Evolutionary conservation across 305 asterid genomes (phyloP), one percentile per base, ranked within the genome.

Genomic region (Ajuga reptans): DNA sequence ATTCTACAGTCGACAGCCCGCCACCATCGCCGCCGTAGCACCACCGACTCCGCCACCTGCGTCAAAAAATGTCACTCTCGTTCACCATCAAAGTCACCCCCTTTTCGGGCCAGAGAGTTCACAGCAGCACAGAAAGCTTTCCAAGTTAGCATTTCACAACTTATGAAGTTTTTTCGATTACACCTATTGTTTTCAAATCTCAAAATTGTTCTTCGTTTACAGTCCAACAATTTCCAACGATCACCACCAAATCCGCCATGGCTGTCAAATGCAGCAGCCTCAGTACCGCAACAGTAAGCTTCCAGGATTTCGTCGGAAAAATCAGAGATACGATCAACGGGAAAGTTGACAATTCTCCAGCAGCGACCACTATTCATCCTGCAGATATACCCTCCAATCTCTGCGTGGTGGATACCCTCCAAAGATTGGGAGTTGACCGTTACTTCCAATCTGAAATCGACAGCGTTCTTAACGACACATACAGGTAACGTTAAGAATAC

Each of bases 341-440:
- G 3, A 37, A 41, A 29, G n/a, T 0, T 3, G 37, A 57, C 17
- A 2, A 7, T 50, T 10, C 1, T 42, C 9, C 14, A 4, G 51
- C 64, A 71, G 79, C 59, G 9, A 56, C 62, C 1, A 37, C 71
- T n/a, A 45, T 71, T 21, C 47, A 67, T 45, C 68, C 80, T 14
- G 12, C 17, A 2, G 71, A 58, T 61, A 5, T 68, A 49, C 15
- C 42, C 3, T 29, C 54, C 1, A 12, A 56, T n/a, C 82, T 83
- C 50, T 64, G 70, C 14, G 36, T 74, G 36, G 63, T 80, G 16
- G 85, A 78, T 54, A 17, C 64, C 10, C 54, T 83, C 60, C 51
- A 71, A 41, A 68, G 68, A 51, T 17, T 80, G 36, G 85, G 85
- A 50, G 52, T 83, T 12, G 66, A 65, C 24, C 71, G 82, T 10